phyloP scores from a whole-genome alignment of 768 basidiomycete species.

The Agrocybe pediades region DNA sequence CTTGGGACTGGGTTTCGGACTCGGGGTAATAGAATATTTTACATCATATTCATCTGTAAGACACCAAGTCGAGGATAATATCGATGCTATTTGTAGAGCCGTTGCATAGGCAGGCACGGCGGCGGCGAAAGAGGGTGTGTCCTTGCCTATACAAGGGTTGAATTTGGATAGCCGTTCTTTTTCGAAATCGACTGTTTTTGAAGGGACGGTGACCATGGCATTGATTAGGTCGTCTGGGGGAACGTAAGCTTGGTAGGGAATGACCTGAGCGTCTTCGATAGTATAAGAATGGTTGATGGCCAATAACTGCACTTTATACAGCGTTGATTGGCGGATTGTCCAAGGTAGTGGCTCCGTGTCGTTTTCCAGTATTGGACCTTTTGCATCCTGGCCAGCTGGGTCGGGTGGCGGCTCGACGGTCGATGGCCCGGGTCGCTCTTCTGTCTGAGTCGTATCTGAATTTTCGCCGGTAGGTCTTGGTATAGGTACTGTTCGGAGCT shows the following conservation, averaged over 20 bases:
- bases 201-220: slow-evolving; percentile 46
- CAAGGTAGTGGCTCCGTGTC: slow-evolving; percentile 40
- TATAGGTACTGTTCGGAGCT: slow-evolving; percentile 46
- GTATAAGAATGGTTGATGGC: slow-evolving; percentile 51
- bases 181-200: slow-evolving; percentile 44
- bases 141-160: slow-evolving; percentile 46
- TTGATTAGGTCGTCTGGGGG: slow-evolving; percentile 54
- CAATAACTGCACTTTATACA: slow-evolving; percentile 71
- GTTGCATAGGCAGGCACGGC: slow-evolving; percentile 67
- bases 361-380: slow-evolving; percentile 23
- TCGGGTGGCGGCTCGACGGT: slow-evolving; percentile 10
- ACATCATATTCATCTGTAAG: slow-evolving; percentile 76
- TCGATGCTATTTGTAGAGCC: slow-evolving; percentile 71
- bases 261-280: slow-evolving; percentile 56
- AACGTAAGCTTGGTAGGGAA: slow-evolving; percentile 76
- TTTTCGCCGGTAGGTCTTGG: slow-evolving; percentile 21
- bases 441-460: not conserved
- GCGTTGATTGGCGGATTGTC: slow-evolving; percentile 58
- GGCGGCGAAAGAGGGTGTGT: slow-evolving; percentile 41
- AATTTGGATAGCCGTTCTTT: slow-evolving; percentile 44
- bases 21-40: slow-evolving; percentile 44
- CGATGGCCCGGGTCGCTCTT: slow-evolving; percentile 7
- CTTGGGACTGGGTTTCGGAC: slow-evolving; percentile 13
- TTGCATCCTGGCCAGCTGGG: slow-evolving; percentile 17
- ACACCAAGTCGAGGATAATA: slow-evolving; percentile 65